Percentiles rank a stretch among this genome's conserved stretches.
Evolutionary conservation across 805 yeast genomes (phyloP).

Genomic region (Yueomyces sinensis): DNA sequence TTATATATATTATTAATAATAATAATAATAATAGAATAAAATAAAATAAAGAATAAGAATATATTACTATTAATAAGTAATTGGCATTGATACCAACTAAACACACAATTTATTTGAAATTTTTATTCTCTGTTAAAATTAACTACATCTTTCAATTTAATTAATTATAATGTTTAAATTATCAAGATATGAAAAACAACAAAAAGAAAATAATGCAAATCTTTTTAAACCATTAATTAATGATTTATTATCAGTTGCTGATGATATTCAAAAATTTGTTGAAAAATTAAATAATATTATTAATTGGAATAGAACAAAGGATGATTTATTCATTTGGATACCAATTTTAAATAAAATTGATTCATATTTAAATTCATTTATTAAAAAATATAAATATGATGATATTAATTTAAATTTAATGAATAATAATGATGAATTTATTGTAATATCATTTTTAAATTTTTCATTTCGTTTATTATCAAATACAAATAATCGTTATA

Average conservation of each 20-base stretch:
- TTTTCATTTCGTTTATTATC: constrained; percentile 55
- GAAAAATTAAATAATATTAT: constrained; percentile 25
- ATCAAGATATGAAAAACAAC: constrained; percentile 18
- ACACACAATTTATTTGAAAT: too few species aligned
- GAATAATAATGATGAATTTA: constrained; percentile 30
- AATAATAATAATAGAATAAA: too few species aligned
- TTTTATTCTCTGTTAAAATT: too few species aligned
- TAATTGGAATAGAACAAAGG: constrained; percentile 50
- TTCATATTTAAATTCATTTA: constrained; percentile 39
- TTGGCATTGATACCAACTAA: too few species aligned
- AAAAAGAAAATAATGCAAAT: constrained; percentile 33
- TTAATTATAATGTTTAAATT: constrained; percentile 22
- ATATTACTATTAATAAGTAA: too few species aligned
- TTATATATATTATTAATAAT: too few species aligned
- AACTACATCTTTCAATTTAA: too few species aligned
- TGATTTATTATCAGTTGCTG: constrained; percentile 18
- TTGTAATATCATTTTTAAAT: constrained; percentile 39
- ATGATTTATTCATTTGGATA: constrained; percentile 66
- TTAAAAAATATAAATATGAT: constrained; percentile 34
- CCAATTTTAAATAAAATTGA: constrained; percentile 68
- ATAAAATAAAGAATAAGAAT: too few species aligned
- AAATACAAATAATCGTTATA: constrained; percentile 51
- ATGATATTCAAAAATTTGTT: constrained; percentile 29
- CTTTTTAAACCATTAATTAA: constrained; percentile 25
- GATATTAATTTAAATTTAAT: constrained; percentile 30